Base-by-base conservation (phyloP, 1,284 basidiomycete genomes). In the Cryptococcus hybrid region DNA sequence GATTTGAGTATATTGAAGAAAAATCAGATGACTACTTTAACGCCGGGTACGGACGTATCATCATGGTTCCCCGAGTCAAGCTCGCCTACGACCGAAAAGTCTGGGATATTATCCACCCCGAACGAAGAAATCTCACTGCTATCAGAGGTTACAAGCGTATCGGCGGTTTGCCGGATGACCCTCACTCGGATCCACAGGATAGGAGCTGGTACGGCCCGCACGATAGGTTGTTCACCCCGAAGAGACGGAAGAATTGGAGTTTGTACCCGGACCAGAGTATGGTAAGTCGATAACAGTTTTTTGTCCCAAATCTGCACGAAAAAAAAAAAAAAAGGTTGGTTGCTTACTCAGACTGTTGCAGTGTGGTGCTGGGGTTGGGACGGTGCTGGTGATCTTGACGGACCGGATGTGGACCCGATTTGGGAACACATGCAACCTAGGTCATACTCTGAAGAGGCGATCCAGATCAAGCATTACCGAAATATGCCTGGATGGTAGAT, bases 331-430 rank as follows among this genome's bases (percentile, higher is more conserved):
- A n/a, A 42, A 9, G 2, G 9, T 9, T 9, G n/a, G n/a, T n/a
- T 42, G 40, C 9, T 42, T n/a, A 42, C 40, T 42, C 9, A 9
- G 40, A 42, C 11, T 3, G 34, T 52, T 24, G 13, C 72, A 93
- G 92, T 95, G 7, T 96, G 92, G 92, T 96, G 92, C 74, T 96
- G 93, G 93, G 93, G 93, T 24, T 97, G 93, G 93, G 93, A 97
- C 71, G 93, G 93, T 40, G 93, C 93, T 2, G 93, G 93, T 47
- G 93, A 96, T 73, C 82, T 97, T 30, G 93, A 95, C 63, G 92
- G 91, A 47, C 92, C 91, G 0, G 91, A 78, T 62, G 90, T 96
- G 3, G 93, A 96, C 69, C 93, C 93, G 6, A 88, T 97, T 61
- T 97, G 93, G 93, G 93, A 96, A 75, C 70, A 76, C 37, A 88